These are phyloP conservation scores for Hsuehochloa calcarea DNA, from an alignment of 176 grass and related monocot species.

Conservation along the genomic window DNA sequence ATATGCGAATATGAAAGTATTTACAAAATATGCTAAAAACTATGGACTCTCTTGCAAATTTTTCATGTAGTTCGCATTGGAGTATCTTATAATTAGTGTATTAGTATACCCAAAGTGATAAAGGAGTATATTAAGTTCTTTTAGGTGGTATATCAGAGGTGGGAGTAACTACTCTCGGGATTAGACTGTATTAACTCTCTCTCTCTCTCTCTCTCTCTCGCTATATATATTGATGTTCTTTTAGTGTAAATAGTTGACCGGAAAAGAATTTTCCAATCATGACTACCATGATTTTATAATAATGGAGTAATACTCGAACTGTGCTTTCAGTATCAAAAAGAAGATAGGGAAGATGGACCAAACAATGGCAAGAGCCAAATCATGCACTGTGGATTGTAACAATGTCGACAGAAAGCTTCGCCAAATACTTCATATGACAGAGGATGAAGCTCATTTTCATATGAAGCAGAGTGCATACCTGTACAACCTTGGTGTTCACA, in stretches of 20 bases:
- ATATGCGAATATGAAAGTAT: too few relatives aligned
- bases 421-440: slow-evolving; percentile 94
- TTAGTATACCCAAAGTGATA: too few relatives aligned
- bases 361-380: slow-evolving; percentile 64
- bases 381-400: slow-evolving; percentile 82
- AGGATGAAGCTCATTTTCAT: slow-evolving; percentile 97
- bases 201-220: too few relatives aligned
- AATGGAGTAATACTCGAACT: background rate
- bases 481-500: slow-evolving; percentile 95
- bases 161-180: too few relatives aligned
- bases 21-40: too few relatives aligned
- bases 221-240: background rate
- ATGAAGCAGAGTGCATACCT: slow-evolving; percentile 97
- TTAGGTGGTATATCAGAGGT: too few relatives aligned
- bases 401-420: slow-evolving; percentile 88
- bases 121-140: too few relatives aligned
- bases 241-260: background rate
- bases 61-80: too few relatives aligned
- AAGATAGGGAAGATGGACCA: slow-evolving; percentile 82
- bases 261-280: background rate
- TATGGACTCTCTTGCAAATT: too few relatives aligned
- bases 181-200: too few relatives aligned
- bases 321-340: slow-evolving; percentile 60
- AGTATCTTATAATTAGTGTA: too few relatives aligned
- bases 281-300: background rate